A percentile compares a stretch with the other conserved stretches of the same genome.
phyloP scores from a whole-genome alignment of 2,329 filamentous ascomycete species.

The Cryoendolithus antarcticus region DNA sequence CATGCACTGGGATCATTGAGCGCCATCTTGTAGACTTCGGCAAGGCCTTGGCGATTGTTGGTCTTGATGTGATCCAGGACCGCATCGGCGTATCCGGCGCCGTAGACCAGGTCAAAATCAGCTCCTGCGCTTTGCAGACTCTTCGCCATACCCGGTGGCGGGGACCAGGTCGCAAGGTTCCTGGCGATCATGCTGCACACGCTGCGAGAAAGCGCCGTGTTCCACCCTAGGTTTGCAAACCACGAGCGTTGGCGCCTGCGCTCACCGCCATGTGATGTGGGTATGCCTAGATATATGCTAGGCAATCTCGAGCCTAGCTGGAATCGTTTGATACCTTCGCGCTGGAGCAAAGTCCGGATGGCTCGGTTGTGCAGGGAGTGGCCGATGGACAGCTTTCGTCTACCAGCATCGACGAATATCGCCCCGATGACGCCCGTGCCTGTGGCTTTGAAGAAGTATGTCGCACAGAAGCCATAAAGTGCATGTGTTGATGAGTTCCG shows the following conservation, averaged over 20 bases:
- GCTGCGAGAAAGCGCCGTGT: conserved; percentile 50
- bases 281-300: conserved; percentile 76
- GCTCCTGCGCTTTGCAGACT: conserved; percentile 61
- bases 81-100: conserved; percentile 59
- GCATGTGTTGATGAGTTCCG: conserved; percentile 86
- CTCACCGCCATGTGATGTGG: conserved; percentile 50
- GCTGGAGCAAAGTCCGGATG: conserved; percentile 60
- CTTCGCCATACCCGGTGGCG: conserved; percentile 64
- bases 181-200: conserved; percentile 63
- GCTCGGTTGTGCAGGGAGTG: conserved; percentile 80
- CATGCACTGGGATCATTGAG: conserved; percentile 59
- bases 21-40: conserved; percentile 68
- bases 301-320: conserved; percentile 74
- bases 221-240: conserved; percentile 89
- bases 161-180: conserved; percentile 59
- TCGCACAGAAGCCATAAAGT: conserved; percentile 83
- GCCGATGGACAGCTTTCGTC: conserved; percentile 81
- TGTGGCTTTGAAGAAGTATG: conserved; percentile 62
- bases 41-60: conserved; percentile 62
- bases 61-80: conserved; percentile 64
- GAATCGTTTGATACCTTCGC: conserved; percentile 61
- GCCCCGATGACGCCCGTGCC: conserved; percentile 67
- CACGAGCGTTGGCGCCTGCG: conserved; percentile 55
- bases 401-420: conserved; percentile 77
- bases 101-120: conserved; percentile 73